Conservation (phyloP, 257 asterid species). For the Fraxinus quadrangulata region DNA sequence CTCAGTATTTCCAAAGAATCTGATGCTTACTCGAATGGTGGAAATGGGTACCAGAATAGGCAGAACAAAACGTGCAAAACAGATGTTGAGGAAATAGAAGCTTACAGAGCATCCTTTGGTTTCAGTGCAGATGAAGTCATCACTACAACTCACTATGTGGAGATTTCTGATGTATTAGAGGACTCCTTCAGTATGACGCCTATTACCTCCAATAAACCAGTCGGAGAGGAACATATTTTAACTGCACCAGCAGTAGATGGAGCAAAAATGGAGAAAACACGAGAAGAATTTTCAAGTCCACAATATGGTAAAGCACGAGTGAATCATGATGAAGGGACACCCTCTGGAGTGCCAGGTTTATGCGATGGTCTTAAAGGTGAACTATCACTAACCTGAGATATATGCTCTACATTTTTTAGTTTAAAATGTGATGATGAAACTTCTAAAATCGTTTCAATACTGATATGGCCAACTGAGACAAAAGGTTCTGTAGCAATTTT, state of each 20-base stretch:
- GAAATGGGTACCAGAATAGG: constrained; percentile 65
- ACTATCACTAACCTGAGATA: constrained; percentile 2
- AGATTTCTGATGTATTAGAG: constrained; percentile 76
- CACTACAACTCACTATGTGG: constrained; percentile 80
- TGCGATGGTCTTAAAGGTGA: constrained; percentile 45
- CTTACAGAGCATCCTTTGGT: constrained; percentile 97
- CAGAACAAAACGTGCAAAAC: constrained; percentile 67
- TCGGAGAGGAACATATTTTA: constrained; percentile 35
- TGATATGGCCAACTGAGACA: background rate
- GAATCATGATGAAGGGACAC: constrained; percentile 32
- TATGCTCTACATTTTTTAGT: background rate
- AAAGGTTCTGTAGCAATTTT: background rate
- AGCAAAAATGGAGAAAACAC: constrained; percentile 31
- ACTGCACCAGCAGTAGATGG: constrained; percentile 36
- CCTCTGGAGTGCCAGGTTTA: constrained; percentile 31
- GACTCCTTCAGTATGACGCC: constrained; percentile 77
- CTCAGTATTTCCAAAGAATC: constrained; percentile 87
- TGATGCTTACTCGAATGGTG: constrained; percentile 71
- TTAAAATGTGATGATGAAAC: background rate
- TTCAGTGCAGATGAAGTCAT: constrained; percentile 98
- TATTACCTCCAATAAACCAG: constrained; percentile 39
- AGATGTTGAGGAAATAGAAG: constrained; percentile 93
- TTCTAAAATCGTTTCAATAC: background rate
- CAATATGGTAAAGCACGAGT: constrained; percentile 35
- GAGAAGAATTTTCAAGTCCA: constrained; percentile 33